Evolutionary conservation across 768 basidiomycete genomes (phyloP).

Genomic region (Krasilnikovozyma curviuscula): DNA sequence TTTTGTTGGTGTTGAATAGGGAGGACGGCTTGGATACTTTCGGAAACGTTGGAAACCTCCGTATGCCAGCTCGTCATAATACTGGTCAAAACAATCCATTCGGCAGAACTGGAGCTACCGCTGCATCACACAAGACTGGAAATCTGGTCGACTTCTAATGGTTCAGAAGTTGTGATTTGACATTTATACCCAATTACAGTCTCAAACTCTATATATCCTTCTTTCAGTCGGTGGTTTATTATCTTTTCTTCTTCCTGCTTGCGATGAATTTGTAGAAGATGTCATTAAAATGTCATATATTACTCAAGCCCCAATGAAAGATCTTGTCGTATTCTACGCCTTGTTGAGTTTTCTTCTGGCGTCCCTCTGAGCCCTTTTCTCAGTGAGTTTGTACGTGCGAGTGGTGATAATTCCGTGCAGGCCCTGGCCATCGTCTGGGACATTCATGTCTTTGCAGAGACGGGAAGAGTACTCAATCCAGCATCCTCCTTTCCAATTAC

Average conservation of each 20-base stretch:
- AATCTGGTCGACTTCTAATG: conserved; percentile 11
- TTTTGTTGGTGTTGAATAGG: conserved; percentile 13
- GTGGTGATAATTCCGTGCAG: background rate
- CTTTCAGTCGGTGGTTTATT: too few species aligned
- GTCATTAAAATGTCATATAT: too few species aligned
- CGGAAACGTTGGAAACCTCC: conserved; percentile 62
- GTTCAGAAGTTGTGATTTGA: background rate
- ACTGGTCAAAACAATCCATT: conserved; percentile 26
- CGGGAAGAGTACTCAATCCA: conserved; percentile 8
- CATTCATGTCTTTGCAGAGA: conserved; percentile 7
- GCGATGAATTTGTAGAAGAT: too few species aligned
- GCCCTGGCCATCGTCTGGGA: conserved; percentile 4
- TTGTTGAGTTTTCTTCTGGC: too few species aligned
- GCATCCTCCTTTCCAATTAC: background rate
- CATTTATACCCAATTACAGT: too few species aligned
- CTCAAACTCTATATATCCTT: too few species aligned
- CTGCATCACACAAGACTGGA: conserved; percentile 33
- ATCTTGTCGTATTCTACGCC: too few species aligned
- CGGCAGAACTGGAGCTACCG: conserved; percentile 10
- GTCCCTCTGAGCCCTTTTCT: conserved; percentile 1
- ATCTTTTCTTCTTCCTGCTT: too few species aligned
- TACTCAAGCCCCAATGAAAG: too few species aligned
- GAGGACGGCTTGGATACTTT: conserved; percentile 93
- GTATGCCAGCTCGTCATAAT: conserved; percentile 37
- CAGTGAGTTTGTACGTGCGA: background rate